Evolutionary conservation across 2,329 filamentous ascomycete species (phyloP).

Genomic region (Trichocomaceae sp.): DNA sequence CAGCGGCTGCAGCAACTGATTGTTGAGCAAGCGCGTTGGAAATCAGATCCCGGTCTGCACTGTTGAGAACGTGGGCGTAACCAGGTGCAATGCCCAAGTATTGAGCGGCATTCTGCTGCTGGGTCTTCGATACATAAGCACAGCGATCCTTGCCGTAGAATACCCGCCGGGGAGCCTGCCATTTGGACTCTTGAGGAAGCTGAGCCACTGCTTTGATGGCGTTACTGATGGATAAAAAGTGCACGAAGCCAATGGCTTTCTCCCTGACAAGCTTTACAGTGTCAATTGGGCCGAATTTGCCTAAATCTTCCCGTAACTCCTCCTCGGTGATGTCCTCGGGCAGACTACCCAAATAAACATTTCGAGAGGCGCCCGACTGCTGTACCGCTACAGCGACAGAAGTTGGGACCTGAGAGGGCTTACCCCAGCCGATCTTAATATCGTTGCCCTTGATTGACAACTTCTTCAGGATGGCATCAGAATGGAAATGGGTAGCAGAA

Average conservation of each 20-base stretch:
- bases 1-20: slow-evolving; percentile 91
- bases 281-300: slow-evolving; percentile 94
- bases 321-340: slow-evolving; percentile 86
- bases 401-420: slow-evolving; percentile 94
- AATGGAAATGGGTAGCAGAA: slow-evolving; percentile 98
- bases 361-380: slow-evolving; percentile 92
- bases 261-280: slow-evolving; percentile 96
- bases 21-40: slow-evolving; percentile 95
- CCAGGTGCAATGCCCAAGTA: slow-evolving; percentile 95
- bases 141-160: slow-evolving; percentile 99
- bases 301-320: slow-evolving; percentile 86
- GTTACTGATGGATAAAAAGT: slow-evolving; percentile 95
- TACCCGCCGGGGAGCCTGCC: slow-evolving; percentile 89
- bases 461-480: slow-evolving; percentile 99
- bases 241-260: slow-evolving; percentile 96
- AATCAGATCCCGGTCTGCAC: slow-evolving; percentile 91
- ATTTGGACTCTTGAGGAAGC: slow-evolving; percentile 91
- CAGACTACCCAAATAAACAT: slow-evolving; percentile 92
- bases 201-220: slow-evolving; percentile 97
- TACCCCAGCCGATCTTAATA: slow-evolving; percentile 99
- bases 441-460: slow-evolving; percentile 97
- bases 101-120: slow-evolving; percentile 97
- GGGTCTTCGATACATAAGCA: slow-evolving; percentile 97
- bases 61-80: slow-evolving; percentile 92
- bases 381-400: slow-evolving; percentile 96